Conservation (phyloP, 73 alveolate species). For the Paramecium caudatum region DNA sequence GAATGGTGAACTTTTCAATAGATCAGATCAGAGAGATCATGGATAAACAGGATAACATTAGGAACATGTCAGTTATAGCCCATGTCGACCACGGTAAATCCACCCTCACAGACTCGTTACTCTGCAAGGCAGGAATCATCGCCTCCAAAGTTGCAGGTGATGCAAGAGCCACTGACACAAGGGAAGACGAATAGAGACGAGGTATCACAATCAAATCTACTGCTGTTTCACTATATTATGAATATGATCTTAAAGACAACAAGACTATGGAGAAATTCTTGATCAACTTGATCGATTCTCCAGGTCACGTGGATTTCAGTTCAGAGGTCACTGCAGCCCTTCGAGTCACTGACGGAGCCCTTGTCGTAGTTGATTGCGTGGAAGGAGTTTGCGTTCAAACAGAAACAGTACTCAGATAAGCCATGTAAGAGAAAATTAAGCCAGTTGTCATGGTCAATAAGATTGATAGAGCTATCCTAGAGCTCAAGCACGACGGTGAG, state of each 20-base stretch:
- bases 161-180: conserved; percentile 98
- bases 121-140: conserved; percentile 99
- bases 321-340: conserved; percentile 99
- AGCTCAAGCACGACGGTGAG: conserved; percentile 93
- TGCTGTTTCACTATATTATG: conserved; percentile 99
- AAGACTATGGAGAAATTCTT: conserved; percentile 80
- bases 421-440: conserved; percentile 96
- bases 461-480: conserved; percentile 95
- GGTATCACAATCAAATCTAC: conserved; percentile 99
- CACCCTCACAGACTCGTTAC: conserved; percentile 96
- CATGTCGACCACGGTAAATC: conserved; percentile 99
- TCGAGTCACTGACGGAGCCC: conserved; percentile 99
- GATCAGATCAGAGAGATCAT: conserved; percentile 98
- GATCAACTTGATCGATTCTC: conserved; percentile 98
- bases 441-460: conserved; percentile 98
- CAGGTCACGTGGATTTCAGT: conserved; percentile 99
- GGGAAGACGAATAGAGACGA: conserved; percentile 99
- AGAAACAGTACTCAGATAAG: conserved; percentile 98
- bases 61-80: conserved; percentile 98
- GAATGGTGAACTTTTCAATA: conserved; percentile 98
- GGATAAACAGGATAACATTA: conserved; percentile 97
- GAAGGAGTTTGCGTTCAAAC: conserved; percentile 99
- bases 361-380: conserved; percentile 99
- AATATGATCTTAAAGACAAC: conserved; percentile 83
- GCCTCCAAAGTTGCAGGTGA: conserved; percentile 98